Evolutionary conservation across 2,329 filamentous ascomycete species (phyloP).

Genomic region (Aspergillus niger): DNA sequence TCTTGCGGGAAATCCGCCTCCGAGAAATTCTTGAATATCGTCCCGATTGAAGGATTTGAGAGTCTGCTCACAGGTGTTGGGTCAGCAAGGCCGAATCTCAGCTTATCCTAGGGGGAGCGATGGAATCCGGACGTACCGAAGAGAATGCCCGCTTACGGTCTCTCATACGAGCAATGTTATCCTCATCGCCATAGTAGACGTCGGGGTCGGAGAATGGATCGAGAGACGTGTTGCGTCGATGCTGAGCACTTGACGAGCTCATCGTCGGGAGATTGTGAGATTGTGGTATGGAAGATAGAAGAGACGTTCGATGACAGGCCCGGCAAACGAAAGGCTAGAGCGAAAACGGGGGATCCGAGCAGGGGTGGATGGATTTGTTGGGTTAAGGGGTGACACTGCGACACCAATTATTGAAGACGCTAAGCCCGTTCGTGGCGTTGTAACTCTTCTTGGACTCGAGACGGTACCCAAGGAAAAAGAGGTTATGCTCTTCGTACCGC

Average conservation of each 20-base stretch:
- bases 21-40: conserved; percentile 39
- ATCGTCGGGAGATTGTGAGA: conserved; percentile 30
- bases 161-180: conserved; percentile 49
- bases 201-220: conserved; percentile 62
- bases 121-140: conserved; percentile 47
- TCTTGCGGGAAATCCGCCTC: conserved; percentile 34
- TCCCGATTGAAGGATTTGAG: conserved; percentile 40
- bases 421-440: conserved; percentile 10
- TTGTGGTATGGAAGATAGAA: conserved; percentile 7
- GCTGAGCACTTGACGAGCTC: conserved; percentile 44
- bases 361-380: conserved; percentile 9
- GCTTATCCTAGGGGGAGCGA: conserved; percentile 13
- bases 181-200: conserved; percentile 61
- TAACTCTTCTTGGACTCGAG: not conserved
- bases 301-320: not conserved
- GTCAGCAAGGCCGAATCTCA: conserved; percentile 13
- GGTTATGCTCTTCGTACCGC: not conserved
- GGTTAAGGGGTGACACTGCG: conserved; percentile 5
- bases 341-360: conserved; percentile 6
- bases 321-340: conserved; percentile 1
- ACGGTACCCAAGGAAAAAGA: not conserved
- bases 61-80: conserved; percentile 27
- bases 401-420: conserved; percentile 9
- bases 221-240: conserved; percentile 45
- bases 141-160: conserved; percentile 57